Evolutionary conservation across 2,329 filamentous ascomycete species (phyloP), one percentile per base, ranked within the genome.

Genomic region (Sclerotinia spermophila): DNA sequence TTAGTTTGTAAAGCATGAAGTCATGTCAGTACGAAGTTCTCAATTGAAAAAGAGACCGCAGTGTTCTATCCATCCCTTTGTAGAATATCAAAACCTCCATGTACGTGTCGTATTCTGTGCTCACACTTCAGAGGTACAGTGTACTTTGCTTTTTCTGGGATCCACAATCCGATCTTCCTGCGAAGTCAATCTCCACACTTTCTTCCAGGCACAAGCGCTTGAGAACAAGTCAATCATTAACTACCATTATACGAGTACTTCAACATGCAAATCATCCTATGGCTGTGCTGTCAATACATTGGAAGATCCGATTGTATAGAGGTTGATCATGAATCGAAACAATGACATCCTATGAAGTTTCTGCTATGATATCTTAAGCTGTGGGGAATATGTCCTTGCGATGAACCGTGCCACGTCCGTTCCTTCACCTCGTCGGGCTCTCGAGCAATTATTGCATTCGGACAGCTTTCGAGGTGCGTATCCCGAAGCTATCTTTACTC

Each of bases 331-430:
- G 60, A 48, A 48, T 48, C 21, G 10, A 65, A 65, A 53, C 7
- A 53, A 10, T 10, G 45, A n/a, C 33, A 27, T 38, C 17, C n/a
- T 33, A 65, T 53, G 45, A 17, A 51, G 35, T 40, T 13, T 10
- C 33, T 24, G 61, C 44, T 51, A 65, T 42, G 58, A 60, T 40
- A 27, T 65, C 44, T 27, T 38, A n/a, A 38, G 44, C 40, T 51
- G 61, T 65, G 61, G 61, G 24, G 45, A 53, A 53, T 21, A 8
- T 33, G 45, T n/a, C 40, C 17, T 38, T 40, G 24, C 61, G 51
- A 33, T 10, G 30, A 64, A 27, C 42, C 33, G 61, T 65, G 61
- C 61, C 33, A 38, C 44, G 61, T 65, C 61, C 24, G 44, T 65
- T 65, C 61, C 33, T 38, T 17, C 10, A 45, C 27, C 24, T 48